phyloP scores from a whole-genome alignment of 2,329 filamentous ascomycete species.

The Paraphaeosphaeria sporulosa region DNA sequence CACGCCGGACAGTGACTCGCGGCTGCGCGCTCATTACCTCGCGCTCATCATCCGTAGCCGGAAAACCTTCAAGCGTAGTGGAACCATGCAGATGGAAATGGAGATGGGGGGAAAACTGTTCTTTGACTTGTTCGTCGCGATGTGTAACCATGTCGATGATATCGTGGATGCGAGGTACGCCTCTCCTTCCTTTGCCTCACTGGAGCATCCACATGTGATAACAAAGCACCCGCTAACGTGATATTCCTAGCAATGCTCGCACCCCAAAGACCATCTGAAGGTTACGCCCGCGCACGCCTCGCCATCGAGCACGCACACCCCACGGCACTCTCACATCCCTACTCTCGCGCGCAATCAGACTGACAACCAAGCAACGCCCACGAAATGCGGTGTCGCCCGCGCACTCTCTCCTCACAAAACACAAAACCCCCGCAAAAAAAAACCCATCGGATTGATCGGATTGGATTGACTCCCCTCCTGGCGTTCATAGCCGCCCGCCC shows the following conservation, averaged over 20 bases:
- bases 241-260: slow-evolving; percentile 56
- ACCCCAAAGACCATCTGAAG: slow-evolving; percentile 63
- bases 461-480: slow-evolving; percentile 39
- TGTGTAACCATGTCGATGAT: slow-evolving; percentile 98
- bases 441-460: slow-evolving; percentile 18
- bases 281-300: slow-evolving; percentile 17
- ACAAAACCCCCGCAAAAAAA: slow-evolving; percentile 22
- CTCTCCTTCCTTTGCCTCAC: slow-evolving; percentile 14
- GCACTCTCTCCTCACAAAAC: slow-evolving; percentile 27
- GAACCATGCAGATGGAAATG: slow-evolving; percentile 99
- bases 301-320: slow-evolving; percentile 19
- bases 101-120: slow-evolving; percentile 92
- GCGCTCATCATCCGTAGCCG: slow-evolving; percentile 96
- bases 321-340: slow-evolving; percentile 20
- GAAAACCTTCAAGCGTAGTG: slow-evolving; percentile 96
- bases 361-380: slow-evolving; percentile 25
- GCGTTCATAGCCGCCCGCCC: slow-evolving; percentile 19
- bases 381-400: slow-evolving; percentile 18
- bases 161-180: slow-evolving; percentile 78
- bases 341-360: slow-evolving; percentile 33
- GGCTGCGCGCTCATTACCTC: slow-evolving; percentile 94
- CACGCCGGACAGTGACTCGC: slow-evolving; percentile 90
- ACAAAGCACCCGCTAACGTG: slow-evolving; percentile 9
- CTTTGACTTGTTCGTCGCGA: slow-evolving; percentile 97
- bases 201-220: background rate